phyloP scores from a whole-genome alignment of 2,329 filamentous ascomycete genomes.

The Alternaria viburni region DNA sequence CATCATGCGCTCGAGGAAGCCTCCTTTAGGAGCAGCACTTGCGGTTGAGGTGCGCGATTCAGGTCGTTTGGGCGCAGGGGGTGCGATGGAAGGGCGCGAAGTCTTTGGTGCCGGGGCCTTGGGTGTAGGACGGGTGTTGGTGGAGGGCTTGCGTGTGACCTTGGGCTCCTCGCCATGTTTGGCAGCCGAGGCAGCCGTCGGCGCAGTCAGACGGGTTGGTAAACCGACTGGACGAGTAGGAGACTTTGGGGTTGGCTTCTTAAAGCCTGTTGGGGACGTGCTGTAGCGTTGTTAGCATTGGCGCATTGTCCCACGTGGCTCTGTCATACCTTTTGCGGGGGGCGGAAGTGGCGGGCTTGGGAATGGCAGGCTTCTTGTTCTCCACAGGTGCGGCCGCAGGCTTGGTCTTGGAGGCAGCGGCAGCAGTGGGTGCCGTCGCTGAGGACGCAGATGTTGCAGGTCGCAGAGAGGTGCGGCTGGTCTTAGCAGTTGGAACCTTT shows the following conservation, averaged over 20 bases:
- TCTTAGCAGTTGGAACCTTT: conserved; percentile 28
- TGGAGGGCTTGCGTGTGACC: conserved; percentile 47
- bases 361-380: conserved; percentile 19
- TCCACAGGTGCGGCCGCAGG: conserved; percentile 7
- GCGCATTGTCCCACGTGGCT: background rate
- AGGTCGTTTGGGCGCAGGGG: conserved; percentile 56
- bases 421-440: conserved; percentile 31
- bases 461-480: conserved; percentile 36
- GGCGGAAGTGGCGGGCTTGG: conserved; percentile 19
- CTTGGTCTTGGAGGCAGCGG: conserved; percentile 22
- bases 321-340: conserved; percentile 20
- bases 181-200: conserved; percentile 72
- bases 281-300: conserved; percentile 15
- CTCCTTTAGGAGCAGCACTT: conserved; percentile 67
- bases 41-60: conserved; percentile 57
- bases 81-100: conserved; percentile 47
- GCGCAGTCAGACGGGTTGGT: conserved; percentile 70
- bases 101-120: conserved; percentile 39
- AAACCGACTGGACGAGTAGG: conserved; percentile 72
- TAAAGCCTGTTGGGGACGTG: conserved; percentile 39
- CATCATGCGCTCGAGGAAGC: conserved; percentile 83
- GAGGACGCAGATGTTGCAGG: conserved; percentile 28
- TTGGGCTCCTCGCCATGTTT: conserved; percentile 58
- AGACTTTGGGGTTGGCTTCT: conserved; percentile 59
- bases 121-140: conserved; percentile 42